These are phyloP conservation scores for Pichia sp. DNA, from an alignment of 1,139 yeast species.

Conservation along the genomic window DNA sequence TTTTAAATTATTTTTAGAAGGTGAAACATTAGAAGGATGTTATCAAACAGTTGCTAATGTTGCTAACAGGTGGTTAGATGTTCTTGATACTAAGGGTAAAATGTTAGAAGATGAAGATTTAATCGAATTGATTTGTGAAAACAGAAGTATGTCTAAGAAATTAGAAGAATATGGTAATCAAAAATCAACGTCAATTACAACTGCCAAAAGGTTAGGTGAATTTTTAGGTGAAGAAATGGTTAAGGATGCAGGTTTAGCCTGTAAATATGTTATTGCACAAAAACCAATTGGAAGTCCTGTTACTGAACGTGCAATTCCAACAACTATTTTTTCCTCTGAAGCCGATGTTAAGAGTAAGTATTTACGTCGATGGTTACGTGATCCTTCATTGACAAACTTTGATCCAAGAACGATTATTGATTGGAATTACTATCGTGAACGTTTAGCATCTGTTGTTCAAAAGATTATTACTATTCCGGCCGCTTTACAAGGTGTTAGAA, in stretches of 20 bases:
- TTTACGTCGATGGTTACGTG: conserved; percentile 81
- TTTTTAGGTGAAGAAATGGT: conserved; percentile 97
- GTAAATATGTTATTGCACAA: conserved; percentile 86
- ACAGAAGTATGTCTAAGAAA: conserved; percentile 90
- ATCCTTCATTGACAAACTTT: conserved; percentile 69
- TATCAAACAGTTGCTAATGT: conserved; percentile 86
- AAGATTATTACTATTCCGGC: conserved; percentile 97
- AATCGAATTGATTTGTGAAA: conserved; percentile 91
- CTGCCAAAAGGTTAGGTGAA: conserved; percentile 89
- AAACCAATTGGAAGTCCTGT: conserved; percentile 85
- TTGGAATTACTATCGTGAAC: conserved; percentile 88
- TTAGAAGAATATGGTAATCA: conserved; percentile 84
- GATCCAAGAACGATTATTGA: conserved; percentile 88
- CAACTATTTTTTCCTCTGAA: conserved; percentile 89
- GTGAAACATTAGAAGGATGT: conserved; percentile 69
- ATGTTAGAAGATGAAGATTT: conserved; percentile 92
- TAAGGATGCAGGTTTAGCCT: conserved; percentile 92
- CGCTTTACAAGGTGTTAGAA: conserved; percentile 80
- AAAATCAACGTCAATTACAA: conserved; percentile 92
- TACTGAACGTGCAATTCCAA: conserved; percentile 95
- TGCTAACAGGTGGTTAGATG: conserved; percentile 95
- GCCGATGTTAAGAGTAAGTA: conserved; percentile 51
- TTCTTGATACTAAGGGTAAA: conserved; percentile 78
- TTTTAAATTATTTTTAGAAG: conserved; percentile 85
- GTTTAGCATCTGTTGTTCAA: conserved; percentile 89